Base-by-base conservation (phyloP, 177 flowering plant species). In the Vitis hybrid region DNA sequence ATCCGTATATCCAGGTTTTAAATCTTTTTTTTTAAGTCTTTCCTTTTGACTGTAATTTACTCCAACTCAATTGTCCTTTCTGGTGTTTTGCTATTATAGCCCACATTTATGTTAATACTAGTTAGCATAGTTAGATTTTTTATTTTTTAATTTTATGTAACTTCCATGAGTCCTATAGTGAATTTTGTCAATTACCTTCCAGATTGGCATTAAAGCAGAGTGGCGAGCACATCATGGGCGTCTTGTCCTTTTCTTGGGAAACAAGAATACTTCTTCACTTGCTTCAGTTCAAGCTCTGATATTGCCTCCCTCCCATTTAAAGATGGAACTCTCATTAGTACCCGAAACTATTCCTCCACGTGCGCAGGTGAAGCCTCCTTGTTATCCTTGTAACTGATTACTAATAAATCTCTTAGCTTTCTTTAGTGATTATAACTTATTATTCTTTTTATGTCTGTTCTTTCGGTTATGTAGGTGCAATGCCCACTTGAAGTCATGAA, bases 331-430 rank as follows among this genome's bases (percentile, higher is more conserved):
- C 59, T 92, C 99, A 24, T 58, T 82, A 70, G 97, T 96, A 67
- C 99, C 99, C 48, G 97, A 96, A 41, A 92, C 93, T 63, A 92
- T 96, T 68, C 99, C 99, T 74, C 98, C 99, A 55, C 78, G 99
- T 69, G 98, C 99, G 60, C 99, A 96, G 98, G 99, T 96, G 52
- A 70, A 58, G 62, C 66, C 54, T 56, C 13, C 50, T 21, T 54
- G 11, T 70, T 55, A 9, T 21, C 12, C 17, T 27, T 5, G 51
- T 58, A 56, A n/a, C 57, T 64, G 18, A 15, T 67, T 41, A 2
- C 14, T 78, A 55, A 3, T 71, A 49, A n/a, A 35, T 18, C 21
- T 58, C n/a, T 56, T 15, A 4, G 3, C 52, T 63, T 5, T 58
- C 57, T 61, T 9, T 65, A 20, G 30, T 32, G 55, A 2, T 14